Evolutionary conservation across 495 filamentous ascomycete species (phyloP), one percentile per base, ranked within the genome.

Genomic region (Penicillium diatomitis): DNA sequence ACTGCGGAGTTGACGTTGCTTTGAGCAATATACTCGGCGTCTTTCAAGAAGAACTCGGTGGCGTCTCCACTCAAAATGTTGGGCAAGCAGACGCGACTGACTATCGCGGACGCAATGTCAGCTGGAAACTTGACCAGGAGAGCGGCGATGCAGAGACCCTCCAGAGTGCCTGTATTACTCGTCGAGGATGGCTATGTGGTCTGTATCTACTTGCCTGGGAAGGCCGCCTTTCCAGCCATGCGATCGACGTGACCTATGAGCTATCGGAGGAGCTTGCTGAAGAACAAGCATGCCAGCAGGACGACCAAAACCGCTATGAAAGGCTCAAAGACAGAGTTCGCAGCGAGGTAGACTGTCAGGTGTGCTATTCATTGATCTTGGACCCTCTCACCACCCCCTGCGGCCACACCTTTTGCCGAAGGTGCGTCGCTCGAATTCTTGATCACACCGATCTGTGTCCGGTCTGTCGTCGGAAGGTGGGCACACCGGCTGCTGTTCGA

Each of bases 341-440:
- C 49, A 67, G 71, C 8, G 88, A 95, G 61, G 58, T 95, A 54
- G 88, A 95, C 53, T 96, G 90, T 60, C 86, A 90, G 56, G 81
- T 95, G 51, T 96, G 90, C 63, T 92, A 90, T 57, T 74, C 77
- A 35, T 67, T 91, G 28, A 81, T 94, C 55, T 58, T 85, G 35
- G 85, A 94, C 50, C 88, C 90, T 6, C 68, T 88, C 55, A 96
- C 89, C 1, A 90, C 88, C 0, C 70, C 79, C 12, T 96, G 90
- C 56, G 90, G 90, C 4, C 90, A 96, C 63, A 95, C 90, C 0
- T 91, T 90, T 63, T 96, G 90, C 63, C 82, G 85, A 32, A 73
- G 77, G 49, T 96, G 90, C 61, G 69, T 94, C 8, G 76, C 81
- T 28, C 78, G 84, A 38, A 79, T 85, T 8, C 65, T 90, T 35